phyloP scores from a whole-genome alignment of 78 protist species.

The Polysphondylium violaceum region DNA sequence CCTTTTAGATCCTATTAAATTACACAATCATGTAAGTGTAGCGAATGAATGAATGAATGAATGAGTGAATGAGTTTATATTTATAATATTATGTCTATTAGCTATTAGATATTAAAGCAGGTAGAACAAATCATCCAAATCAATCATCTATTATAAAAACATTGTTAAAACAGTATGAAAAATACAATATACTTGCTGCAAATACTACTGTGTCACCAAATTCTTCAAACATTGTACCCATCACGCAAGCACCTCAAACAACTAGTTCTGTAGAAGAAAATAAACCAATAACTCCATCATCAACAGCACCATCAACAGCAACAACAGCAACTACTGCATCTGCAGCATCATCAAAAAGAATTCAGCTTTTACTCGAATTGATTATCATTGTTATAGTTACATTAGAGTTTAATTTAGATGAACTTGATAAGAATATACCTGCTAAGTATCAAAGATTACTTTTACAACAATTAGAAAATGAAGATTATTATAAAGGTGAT shows the following conservation, averaged over 20 bases:
- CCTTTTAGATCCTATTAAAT: conserved; percentile 23
- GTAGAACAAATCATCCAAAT: conserved; percentile 62
- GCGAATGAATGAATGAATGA: neutral
- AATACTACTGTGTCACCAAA: neutral
- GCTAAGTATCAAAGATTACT: conserved; percentile 39
- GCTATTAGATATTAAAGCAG: conserved; percentile 15
- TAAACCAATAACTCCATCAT: neutral
- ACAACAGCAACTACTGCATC: neutral
- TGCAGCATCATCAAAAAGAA: conserved; percentile 7
- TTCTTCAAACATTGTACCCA: neutral
- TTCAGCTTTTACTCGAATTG: conserved; percentile 14
- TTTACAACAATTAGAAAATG: conserved; percentile 9
- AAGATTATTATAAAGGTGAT: too few relatives aligned
- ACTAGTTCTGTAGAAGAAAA: neutral
- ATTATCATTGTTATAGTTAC: neutral
- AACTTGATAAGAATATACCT: conserved; percentile 44
- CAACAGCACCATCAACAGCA: neutral
- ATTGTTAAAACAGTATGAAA: conserved; percentile 59
- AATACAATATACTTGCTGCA: neutral
- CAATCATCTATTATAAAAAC: conserved; percentile 37
- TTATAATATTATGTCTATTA: neutral
- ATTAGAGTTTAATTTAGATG: conserved; percentile 41
- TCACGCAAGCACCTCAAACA: neutral
- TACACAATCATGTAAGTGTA: conserved; percentile 34
- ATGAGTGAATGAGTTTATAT: neutral